Evolutionary conservation across 805 yeast genomes (phyloP).

Genomic region (Kuraishia molischiana): DNA sequence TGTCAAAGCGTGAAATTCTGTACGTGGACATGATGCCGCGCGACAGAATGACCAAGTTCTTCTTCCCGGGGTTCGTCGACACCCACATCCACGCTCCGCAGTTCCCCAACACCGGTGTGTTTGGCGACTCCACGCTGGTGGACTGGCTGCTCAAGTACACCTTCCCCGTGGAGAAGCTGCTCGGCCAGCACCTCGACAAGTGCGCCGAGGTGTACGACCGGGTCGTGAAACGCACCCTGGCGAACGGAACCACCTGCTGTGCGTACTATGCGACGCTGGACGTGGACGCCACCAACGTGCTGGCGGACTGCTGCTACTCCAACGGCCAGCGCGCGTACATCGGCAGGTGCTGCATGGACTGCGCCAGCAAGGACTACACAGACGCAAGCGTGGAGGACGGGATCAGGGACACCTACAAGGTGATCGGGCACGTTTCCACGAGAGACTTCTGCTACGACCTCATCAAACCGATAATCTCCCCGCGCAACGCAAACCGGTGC

Average conservation of each 20-base stretch:
- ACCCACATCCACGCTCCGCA: conserved; percentile 84
- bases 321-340: conserved; percentile 81
- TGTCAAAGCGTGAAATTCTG: conserved; percentile 14
- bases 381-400: conserved; percentile 23
- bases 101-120: conserved; percentile 74
- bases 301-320: conserved; percentile 60
- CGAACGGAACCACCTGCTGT: conserved; percentile 85
- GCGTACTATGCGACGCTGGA: conserved; percentile 89
- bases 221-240: conserved; percentile 61
- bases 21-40: conserved; percentile 24
- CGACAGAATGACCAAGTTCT: conserved; percentile 31
- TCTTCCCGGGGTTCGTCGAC: conserved; percentile 77
- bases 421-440: conserved; percentile 44
- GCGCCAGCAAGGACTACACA: conserved; percentile 8
- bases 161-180: conserved; percentile 39
- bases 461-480: conserved; percentile 75
- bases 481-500: conserved; percentile 91
- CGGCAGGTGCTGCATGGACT: conserved; percentile 93
- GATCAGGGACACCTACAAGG: conserved; percentile 39
- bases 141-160: conserved; percentile 89
- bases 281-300: conserved; percentile 57
- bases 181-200: conserved; percentile 24
- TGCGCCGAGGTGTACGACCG: conserved; percentile 58
- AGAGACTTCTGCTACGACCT: conserved; percentile 43
- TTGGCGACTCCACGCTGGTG: conserved; percentile 73